These are phyloP conservation scores for Dactylella cylindrospora DNA, from an alignment of 2,329 filamentous ascomycete species.

Conservation along the genomic window DNA sequence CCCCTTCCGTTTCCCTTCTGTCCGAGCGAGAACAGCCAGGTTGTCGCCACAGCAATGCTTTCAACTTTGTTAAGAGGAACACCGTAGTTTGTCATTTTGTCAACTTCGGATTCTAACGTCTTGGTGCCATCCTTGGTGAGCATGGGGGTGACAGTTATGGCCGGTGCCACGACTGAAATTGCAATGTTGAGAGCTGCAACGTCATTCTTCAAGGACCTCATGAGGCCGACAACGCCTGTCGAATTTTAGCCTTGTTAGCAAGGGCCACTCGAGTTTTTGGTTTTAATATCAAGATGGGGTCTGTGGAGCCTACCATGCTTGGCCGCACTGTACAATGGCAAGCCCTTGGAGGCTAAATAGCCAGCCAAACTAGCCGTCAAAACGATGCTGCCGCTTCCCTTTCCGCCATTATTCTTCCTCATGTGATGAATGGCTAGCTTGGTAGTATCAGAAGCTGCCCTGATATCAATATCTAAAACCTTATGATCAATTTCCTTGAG, in stretches of 20 bases:
- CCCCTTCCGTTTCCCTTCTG: constrained; percentile 55
- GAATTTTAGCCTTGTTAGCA: too few species aligned
- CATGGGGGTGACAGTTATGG: constrained; percentile 57
- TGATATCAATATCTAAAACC: constrained; percentile 56
- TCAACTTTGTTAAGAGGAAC: constrained; percentile 57
- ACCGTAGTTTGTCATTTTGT: constrained; percentile 54
- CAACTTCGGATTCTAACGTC: constrained; percentile 51
- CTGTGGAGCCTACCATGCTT: constrained; percentile 56
- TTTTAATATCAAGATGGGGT: too few species aligned
- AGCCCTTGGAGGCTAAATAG: constrained; percentile 56
- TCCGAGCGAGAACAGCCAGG: constrained; percentile 55
- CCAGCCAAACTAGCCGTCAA: constrained; percentile 58
- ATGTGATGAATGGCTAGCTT: constrained; percentile 57
- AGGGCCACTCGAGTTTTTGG: too few species aligned
- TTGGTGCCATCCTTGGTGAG: constrained; percentile 48
- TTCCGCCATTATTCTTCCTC: constrained; percentile 52
- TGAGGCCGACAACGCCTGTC: constrained; percentile 55
- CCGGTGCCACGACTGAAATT: constrained; percentile 57
- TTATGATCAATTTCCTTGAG: constrained; percentile 56
- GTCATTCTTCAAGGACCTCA: constrained; percentile 58
- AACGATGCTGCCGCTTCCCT: constrained; percentile 55
- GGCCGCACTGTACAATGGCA: constrained; percentile 57
- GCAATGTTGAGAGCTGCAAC: constrained; percentile 55
- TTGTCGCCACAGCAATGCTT: constrained; percentile 55
- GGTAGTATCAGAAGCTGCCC: constrained; percentile 56